Evolutionary conservation across 2,329 filamentous ascomycete genomes (phyloP).

Genomic region (Metarhizium robertsii): DNA sequence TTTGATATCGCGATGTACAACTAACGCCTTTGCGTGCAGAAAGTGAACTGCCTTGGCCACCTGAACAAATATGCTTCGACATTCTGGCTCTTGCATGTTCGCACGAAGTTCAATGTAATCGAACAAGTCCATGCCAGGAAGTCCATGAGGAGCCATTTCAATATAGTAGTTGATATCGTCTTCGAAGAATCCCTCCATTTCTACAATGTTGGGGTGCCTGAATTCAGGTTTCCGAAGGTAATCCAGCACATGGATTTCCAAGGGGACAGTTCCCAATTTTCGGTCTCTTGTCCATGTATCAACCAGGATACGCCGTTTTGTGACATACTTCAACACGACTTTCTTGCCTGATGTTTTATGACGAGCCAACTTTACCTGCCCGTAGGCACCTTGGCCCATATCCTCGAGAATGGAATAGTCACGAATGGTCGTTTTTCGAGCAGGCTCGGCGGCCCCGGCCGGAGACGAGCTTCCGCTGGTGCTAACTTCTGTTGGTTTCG

Average conservation of each 20-base stretch:
- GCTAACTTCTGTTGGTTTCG: conserved; percentile 20
- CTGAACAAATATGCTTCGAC: conserved; percentile 89
- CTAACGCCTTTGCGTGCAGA: conserved; percentile 78
- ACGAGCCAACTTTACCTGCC: conserved; percentile 89
- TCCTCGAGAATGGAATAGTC: conserved; percentile 93
- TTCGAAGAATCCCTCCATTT: conserved; percentile 66
- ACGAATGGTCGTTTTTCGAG: conserved; percentile 70
- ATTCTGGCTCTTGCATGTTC: conserved; percentile 94
- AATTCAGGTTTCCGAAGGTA: conserved; percentile 71
- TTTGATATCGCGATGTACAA: conserved; percentile 97
- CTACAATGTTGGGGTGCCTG: conserved; percentile 59
- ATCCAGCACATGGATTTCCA: conserved; percentile 95
- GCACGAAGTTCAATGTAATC: conserved; percentile 96
- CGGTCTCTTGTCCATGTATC: conserved; percentile 97
- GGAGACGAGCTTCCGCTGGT: conserved; percentile 22
- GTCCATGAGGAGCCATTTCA: conserved; percentile 90
- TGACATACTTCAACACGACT: conserved; percentile 95
- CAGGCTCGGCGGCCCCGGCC: conserved; percentile 26
- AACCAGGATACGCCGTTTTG: conserved; percentile 90
- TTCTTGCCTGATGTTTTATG: conserved; percentile 75
- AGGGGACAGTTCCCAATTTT: conserved; percentile 81
- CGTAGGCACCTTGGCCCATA: conserved; percentile 97
- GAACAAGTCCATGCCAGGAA: conserved; percentile 97
- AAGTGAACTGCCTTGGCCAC: conserved; percentile 86
- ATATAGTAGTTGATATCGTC: conserved; percentile 95